Evolutionary conservation across 352 stramenopile species (phyloP), one percentile per base, ranked within the genome.

Genomic region (Phytophthora tentaculata): DNA sequence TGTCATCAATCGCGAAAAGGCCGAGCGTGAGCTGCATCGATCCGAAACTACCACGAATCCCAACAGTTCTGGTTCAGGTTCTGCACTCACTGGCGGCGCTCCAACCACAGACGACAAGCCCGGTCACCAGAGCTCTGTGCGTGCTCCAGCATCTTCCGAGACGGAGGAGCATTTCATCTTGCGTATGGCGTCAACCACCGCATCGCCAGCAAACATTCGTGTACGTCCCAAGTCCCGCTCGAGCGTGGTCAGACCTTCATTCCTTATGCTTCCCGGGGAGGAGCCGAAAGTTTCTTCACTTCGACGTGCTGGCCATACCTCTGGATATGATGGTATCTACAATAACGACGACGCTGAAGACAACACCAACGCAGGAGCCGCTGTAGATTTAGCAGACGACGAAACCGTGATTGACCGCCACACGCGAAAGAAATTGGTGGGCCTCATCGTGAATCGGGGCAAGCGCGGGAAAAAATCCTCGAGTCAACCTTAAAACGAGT

Each of bases 91-190:
- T 43, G 61, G 61, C 26, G 69, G 66, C 10, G 66, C 56, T n/a
- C 56, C 67, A 26, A 72, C 52, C 22, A 77, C 54, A 17, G 57
- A 74, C 13, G 68, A 77, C 23, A 77, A 72, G 28, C 32, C 71
- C 16, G 49, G 57, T 49, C 47, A 51, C 39, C 71, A 84, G 56
- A 72, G 58, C 14, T 74, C 74, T 29, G 62, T 80, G n/a, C 82
- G 83, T 3, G 82, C 82, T 12, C 83, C 86, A 19, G 84, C 81
- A 32, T 81, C 79, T 2, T 86, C 74, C 12, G 86, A 95, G 61
- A 91, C 73, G n/a, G 84, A 95, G 51, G 80, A 93, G 54, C 86
- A 93, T 68, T 95, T 93, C 52, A 95, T 95, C 53, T 49, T 95
- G 35, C 84, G 81, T 29, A 92, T 95, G 80, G 90, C 86, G n/a